phyloP scores from a whole-genome alignment of 139 green algal genomes.

The Zygnema cylindricum region DNA sequence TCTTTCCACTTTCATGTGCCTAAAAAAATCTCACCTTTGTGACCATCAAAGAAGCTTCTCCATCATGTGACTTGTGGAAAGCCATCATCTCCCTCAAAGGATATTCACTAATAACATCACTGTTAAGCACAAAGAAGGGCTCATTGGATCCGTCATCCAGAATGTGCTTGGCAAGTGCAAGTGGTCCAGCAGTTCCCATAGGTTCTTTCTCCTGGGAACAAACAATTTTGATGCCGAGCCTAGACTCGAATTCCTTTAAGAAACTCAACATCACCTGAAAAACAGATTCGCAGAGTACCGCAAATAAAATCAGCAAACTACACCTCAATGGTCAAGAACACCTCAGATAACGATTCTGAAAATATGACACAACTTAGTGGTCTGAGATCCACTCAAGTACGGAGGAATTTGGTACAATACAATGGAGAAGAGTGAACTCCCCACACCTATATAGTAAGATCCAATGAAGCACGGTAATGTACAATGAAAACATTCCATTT shows the following conservation, averaged over 20 bases:
- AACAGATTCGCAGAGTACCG: no score
- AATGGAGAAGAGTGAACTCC: no score
- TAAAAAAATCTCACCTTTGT: constrained; percentile 93
- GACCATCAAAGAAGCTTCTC: constrained; percentile 94
- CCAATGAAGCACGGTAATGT: no score
- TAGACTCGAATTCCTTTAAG: constrained; percentile 92
- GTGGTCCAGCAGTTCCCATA: constrained; percentile 94
- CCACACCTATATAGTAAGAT: no score
- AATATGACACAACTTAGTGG: no score
- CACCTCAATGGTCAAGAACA: no score
- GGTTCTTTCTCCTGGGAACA: constrained; percentile 90
- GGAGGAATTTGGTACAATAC: no score
- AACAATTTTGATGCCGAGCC: constrained; percentile 90
- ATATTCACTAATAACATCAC: constrained; percentile 96
- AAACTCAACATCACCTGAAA: constrained; percentile 92
- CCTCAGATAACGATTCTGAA: no score
- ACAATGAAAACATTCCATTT: no score
- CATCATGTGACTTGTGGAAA: constrained; percentile 80
- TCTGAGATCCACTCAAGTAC: no score
- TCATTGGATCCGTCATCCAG: constrained; percentile 82
- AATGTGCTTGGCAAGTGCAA: constrained; percentile 87
- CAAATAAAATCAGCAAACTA: no score
- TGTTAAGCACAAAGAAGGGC: constrained; percentile 98
- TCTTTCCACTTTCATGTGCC: no score
- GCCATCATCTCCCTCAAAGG: constrained; percentile 86